Percentiles rank a stretch among this genome's conserved stretches.
phyloP scores from a whole-genome alignment of 2,329 filamentous ascomycete species.

The Xylaria sp. region DNA sequence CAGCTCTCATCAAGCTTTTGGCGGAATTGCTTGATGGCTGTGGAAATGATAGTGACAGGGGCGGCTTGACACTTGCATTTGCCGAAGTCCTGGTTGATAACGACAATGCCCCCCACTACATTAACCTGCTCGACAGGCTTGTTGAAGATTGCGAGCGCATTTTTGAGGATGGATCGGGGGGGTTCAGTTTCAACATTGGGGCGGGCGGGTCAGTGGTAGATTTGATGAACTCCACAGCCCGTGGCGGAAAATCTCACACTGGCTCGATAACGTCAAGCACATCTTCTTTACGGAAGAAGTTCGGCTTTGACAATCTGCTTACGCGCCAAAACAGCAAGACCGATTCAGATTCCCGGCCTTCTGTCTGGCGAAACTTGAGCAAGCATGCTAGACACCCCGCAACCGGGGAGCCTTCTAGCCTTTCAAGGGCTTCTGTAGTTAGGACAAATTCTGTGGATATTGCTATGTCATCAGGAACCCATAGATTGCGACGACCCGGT shows the following conservation, averaged over 20 bases:
- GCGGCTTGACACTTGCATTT: conserved; percentile 88
- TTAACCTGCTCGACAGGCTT: conserved; percentile 87
- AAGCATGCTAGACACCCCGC: conserved; percentile 75
- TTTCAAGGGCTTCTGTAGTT: conserved; percentile 74
- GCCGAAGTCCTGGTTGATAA: conserved; percentile 85
- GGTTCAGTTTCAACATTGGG: conserved; percentile 51
- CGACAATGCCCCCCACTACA: conserved; percentile 81
- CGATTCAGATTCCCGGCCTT: conserved; percentile 75
- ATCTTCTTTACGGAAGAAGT: conserved; percentile 85
- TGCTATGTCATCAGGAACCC: conserved; percentile 56
- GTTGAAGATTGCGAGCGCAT: conserved; percentile 90
- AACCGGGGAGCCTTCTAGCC: conserved; percentile 69
- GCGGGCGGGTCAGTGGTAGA: conserved; percentile 64
- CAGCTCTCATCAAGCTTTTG: conserved; percentile 84
- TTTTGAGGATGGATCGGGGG: conserved; percentile 71
- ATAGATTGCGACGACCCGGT: conserved; percentile 62
- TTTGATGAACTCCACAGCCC: conserved; percentile 68
- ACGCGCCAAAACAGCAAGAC: conserved; percentile 84
- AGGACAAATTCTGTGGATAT: conserved; percentile 84
- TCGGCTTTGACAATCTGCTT: conserved; percentile 80
- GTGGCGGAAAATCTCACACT: conserved; percentile 70
- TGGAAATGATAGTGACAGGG: conserved; percentile 89
- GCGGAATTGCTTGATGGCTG: conserved; percentile 90
- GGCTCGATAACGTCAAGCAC: conserved; percentile 86
- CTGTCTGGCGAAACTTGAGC: conserved; percentile 88